A percentile compares a stretch with the other conserved stretches of the same genome.
These are phyloP conservation scores for Suillus paluster DNA, from an alignment of 768 basidiomycete species.

Conservation along the genomic window DNA sequence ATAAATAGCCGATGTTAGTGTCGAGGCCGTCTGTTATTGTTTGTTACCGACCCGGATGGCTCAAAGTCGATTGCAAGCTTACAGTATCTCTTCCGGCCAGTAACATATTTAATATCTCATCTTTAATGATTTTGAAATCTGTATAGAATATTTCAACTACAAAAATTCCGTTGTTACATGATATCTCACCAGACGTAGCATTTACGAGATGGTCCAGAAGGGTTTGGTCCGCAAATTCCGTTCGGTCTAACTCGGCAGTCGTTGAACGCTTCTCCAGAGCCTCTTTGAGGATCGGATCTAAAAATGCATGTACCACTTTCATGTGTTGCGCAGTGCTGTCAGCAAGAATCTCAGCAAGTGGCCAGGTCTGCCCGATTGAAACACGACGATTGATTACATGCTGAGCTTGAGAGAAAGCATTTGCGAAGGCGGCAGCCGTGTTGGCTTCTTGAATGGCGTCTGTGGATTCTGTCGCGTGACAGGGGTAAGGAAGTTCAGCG, in stretches of 20 bases:
- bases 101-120: slow-evolving; percentile 48
- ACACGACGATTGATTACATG: slow-evolving; percentile 30
- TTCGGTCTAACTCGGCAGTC: slow-evolving; percentile 11
- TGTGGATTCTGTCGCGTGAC: slow-evolving; percentile 20
- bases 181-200: slow-evolving; percentile 39
- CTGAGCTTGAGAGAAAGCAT: slow-evolving; percentile 42
- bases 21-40: slow-evolving; percentile 44
- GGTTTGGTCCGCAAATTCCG: slow-evolving; percentile 37
- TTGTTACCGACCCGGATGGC: no score
- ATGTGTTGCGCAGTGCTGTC: slow-evolving; percentile 39
- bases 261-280: slow-evolving; percentile 34
- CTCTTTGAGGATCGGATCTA: slow-evolving; percentile 44
- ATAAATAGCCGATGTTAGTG: slow-evolving; percentile 50
- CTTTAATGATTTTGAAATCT: slow-evolving; percentile 41
- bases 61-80: slow-evolving; percentile 6
- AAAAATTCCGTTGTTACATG: neutral
- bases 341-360: slow-evolving; percentile 40
- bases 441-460: slow-evolving; percentile 17
- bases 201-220: slow-evolving; percentile 46
- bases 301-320: slow-evolving; percentile 41
- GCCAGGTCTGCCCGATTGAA: slow-evolving; percentile 42
- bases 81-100: slow-evolving; percentile 52
- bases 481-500: slow-evolving; percentile 43
- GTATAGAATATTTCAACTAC: neutral
- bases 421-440: slow-evolving; percentile 30